These are phyloP conservation scores for Epicoccum sorghinum DNA, from an alignment of 2,329 filamentous ascomycete species.

Conservation along the genomic window DNA sequence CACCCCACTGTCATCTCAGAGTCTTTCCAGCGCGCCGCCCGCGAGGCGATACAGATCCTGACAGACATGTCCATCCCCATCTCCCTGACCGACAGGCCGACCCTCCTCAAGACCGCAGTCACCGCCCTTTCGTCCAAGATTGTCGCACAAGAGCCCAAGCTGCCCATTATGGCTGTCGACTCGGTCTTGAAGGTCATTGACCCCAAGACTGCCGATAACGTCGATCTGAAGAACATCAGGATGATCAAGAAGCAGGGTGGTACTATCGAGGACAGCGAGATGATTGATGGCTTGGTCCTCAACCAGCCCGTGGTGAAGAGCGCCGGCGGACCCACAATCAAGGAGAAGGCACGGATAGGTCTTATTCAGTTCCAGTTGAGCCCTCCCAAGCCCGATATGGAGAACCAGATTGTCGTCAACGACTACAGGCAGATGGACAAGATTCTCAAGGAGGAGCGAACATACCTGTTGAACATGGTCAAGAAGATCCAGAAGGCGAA, in stretches of 20 bases:
- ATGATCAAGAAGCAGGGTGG: conserved; percentile 98
- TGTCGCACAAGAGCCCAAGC: conserved; percentile 93
- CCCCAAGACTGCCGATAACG: conserved; percentile 92
- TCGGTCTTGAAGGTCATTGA: conserved; percentile 96
- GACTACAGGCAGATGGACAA: conserved; percentile 99
- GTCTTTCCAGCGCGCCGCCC: conserved; percentile 92
- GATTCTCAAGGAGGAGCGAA: conserved; percentile 98
- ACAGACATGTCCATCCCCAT: conserved; percentile 97
- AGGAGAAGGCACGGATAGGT: conserved; percentile 97
- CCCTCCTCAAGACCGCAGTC: conserved; percentile 93
- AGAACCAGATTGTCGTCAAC: conserved; percentile 98
- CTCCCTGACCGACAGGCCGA: conserved; percentile 82
- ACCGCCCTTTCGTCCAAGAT: conserved; percentile 99
- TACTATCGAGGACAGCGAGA: conserved; percentile 97
- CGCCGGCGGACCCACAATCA: conserved; percentile 84
- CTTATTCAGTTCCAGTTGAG: conserved; percentile 99
- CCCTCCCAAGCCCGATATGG: conserved; percentile 98
- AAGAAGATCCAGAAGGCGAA: conserved; percentile 99
- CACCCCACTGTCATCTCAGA: conserved; percentile 98
- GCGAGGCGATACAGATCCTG: conserved; percentile 84
- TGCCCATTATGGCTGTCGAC: conserved; percentile 98
- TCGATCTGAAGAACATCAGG: conserved; percentile 93
- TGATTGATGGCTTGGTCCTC: conserved; percentile 92
- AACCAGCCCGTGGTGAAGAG: conserved; percentile 94
- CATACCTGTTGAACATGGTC: conserved; percentile 97